Base-by-base conservation (phyloP, 192 early-diverging fungal species). In the Backusella mclennaniae region DNA sequence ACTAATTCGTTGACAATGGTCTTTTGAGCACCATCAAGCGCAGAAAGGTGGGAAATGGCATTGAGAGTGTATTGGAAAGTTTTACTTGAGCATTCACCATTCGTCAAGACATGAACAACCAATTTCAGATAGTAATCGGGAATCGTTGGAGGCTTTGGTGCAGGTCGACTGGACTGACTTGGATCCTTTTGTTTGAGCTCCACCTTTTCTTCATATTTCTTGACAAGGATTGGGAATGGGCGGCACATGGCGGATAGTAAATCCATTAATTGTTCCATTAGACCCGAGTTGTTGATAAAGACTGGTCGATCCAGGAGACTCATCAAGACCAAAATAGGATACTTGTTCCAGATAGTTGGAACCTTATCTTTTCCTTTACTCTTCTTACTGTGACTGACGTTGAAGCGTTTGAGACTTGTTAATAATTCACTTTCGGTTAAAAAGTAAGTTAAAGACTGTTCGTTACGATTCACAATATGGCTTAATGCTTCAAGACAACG, bases 1-100 rank as follows among this genome's bases (percentile, higher is more conserved):
- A 92, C 83, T 2, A 99, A 83, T 87, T 97, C 94, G n/a, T 90
- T 83, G 1, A 92, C 93, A 49, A 99, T 93, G 11, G 93, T 88
- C 4, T 91, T 88, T 33, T 87, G 80, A 7, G 93, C 89, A 39
- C 89, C 92, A 6, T 87, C 77, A 56, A 95, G 81, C 6, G 89
- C 84, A 7, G 93, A 93, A 36, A 99, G 84, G 69, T 97, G 91
- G 77, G 96, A 95, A 67, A 99, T 96, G 33, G 96, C 92, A 41
- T 91, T 88, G 7, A 98, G 85, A 3, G 95, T 96, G 77, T 92
- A 94, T 85, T 97, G 96, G 91, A 98, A 99, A 2, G 95, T 99
- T 73, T 92, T 93, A 76, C 92, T 91, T 23, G 98, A 94, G 77
- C 95, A 96, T 80, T 95, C 96, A 26, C 94, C 96, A 19, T 89